Percentiles rank a stretch among this genome's conserved stretches.
phyloP scores from a whole-genome alignment of 2,329 filamentous ascomycete genomes.

The Helotiales sp. region DNA sequence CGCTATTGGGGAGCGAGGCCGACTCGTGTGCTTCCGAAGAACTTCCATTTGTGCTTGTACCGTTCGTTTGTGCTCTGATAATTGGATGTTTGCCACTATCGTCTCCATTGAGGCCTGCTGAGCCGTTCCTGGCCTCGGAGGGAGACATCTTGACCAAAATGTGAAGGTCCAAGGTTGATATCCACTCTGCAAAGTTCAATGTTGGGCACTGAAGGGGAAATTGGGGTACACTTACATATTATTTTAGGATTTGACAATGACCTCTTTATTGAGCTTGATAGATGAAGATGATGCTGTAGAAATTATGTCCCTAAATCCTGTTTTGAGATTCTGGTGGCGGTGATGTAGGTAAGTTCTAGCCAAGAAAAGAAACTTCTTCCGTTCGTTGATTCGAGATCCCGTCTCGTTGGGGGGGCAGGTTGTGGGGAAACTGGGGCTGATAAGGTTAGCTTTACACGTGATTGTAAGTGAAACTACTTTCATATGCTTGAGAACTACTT shows the following conservation, averaged over 20 bases:
- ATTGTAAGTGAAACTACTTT: background rate
- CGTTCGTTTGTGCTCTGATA: conserved; percentile 8
- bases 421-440: conserved; percentile 7
- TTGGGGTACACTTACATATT: background rate
- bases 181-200: background rate
- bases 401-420: background rate
- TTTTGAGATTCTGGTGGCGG: background rate
- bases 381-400: background rate
- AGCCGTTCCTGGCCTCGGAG: conserved; percentile 18
- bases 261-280: background rate
- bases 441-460: conserved; percentile 8
- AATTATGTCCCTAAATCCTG: background rate
- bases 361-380: conserved; percentile 10
- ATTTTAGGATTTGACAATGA: background rate
- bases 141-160: conserved; percentile 19
- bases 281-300: background rate
- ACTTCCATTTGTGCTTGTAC: conserved; percentile 18
- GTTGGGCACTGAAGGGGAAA: background rate
- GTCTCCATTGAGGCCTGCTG: conserved; percentile 15
- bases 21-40: conserved; percentile 1
- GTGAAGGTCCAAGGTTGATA: background rate
- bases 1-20: conserved; percentile 14
- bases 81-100: conserved; percentile 7
- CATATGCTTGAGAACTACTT: background rate
- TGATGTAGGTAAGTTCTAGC: background rate